Conservation (phyloP, 1,284 basidiomycete genomes). For the Puccinia horiana region DNA sequence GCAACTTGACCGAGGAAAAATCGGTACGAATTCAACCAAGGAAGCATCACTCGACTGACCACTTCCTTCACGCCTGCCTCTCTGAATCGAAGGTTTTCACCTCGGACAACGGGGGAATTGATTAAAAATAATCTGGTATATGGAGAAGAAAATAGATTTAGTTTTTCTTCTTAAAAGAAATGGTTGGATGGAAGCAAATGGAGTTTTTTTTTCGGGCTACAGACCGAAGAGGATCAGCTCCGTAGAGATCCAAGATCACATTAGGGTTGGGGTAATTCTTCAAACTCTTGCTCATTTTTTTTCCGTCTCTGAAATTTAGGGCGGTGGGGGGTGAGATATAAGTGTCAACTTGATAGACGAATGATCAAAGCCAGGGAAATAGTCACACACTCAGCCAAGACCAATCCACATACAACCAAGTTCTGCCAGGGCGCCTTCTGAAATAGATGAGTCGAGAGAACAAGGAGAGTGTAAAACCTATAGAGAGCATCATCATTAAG, state of each 20-base stretch:
- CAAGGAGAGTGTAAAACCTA: constrained; percentile 98
- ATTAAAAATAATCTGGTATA: constrained; percentile 87
- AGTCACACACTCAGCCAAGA: constrained; percentile 74
- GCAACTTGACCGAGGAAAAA: constrained; percentile 98
- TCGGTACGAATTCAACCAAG: constrained; percentile 99
- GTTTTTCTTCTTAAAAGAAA: neutral
- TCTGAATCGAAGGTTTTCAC: constrained; percentile 95
- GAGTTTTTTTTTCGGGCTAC: neutral
- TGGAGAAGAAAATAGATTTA: constrained; percentile 10
- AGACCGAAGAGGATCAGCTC: constrained; percentile 90
- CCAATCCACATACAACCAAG: constrained; percentile 91
- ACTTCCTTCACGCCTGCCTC: constrained; percentile 98
- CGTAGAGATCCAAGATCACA: constrained; percentile 84
- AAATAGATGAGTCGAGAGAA: constrained; percentile 91
- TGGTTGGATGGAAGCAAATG: neutral
- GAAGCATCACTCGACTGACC: constrained; percentile 87
- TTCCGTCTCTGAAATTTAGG: constrained; percentile 85
- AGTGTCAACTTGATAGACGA: constrained; percentile 24
- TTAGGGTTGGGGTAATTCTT: constrained; percentile 99
- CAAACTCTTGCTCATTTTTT: constrained; percentile 99
- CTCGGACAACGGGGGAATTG: constrained; percentile 97
- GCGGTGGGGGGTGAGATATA: constrained; percentile 36
- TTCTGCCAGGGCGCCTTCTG: constrained; percentile 97
- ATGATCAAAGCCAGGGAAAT: neutral
- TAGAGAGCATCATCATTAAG: constrained; percentile 70